Evolutionary conservation across 148 eudicot species (phyloP).

Genomic region (Nepenthes gracilis): DNA sequence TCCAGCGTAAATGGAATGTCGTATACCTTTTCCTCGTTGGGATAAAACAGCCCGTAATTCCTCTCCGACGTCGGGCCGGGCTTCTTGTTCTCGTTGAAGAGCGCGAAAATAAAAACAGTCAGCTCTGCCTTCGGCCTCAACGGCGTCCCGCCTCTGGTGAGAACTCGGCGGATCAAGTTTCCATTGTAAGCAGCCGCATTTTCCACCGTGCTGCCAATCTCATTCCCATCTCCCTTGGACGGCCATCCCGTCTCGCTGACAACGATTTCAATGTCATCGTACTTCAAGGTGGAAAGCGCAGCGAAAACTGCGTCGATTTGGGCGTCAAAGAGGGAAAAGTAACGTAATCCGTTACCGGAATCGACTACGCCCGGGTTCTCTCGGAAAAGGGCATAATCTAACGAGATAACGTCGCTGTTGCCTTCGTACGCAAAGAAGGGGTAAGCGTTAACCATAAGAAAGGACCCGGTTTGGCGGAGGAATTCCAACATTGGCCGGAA

Average conservation of each 20-base stretch:
- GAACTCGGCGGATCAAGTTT: conserved; percentile 40
- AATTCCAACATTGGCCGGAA: conserved; percentile 65
- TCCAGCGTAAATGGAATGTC: conserved; percentile 48
- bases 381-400: conserved; percentile 74
- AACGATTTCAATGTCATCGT: conserved; percentile 46
- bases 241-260: conserved; percentile 97
- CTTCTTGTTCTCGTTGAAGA: conserved; percentile 82
- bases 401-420: conserved; percentile 59
- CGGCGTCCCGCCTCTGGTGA: conserved; percentile 87
- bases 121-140: conserved; percentile 55
- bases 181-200: conserved; percentile 87
- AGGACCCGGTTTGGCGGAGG: conserved; percentile 35
- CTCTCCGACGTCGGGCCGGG: conserved; percentile 71
- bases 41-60: conserved; percentile 85
- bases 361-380: conserved; percentile 70
- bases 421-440: conserved; percentile 85
- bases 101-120: conserved; percentile 64
- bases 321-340: conserved; percentile 66
- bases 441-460: conserved; percentile 82
- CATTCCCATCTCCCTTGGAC: conserved; percentile 65
- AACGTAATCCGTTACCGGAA: conserved; percentile 48
- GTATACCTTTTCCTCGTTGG: conserved; percentile 53
- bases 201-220: conserved; percentile 50
- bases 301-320: conserved; percentile 88
- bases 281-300: conserved; percentile 61